Evolutionary conservation across 2,329 filamentous ascomycete genomes (phyloP).

Genomic region (Phaeosphaeriaceae sp.): DNA sequence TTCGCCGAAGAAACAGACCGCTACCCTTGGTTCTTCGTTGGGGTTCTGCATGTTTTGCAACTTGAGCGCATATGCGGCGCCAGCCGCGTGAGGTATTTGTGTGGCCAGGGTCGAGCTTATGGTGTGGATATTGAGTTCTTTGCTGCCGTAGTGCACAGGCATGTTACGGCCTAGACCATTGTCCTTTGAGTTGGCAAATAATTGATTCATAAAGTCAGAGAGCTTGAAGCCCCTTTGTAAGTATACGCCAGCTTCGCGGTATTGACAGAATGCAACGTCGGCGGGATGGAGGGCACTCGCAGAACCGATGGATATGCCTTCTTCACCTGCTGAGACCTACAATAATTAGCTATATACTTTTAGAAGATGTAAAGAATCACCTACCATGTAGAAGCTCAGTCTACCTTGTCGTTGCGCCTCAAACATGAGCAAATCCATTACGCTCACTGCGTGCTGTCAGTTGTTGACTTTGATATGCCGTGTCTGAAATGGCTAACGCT

Average conservation of each 20-base stretch:
- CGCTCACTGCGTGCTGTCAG: constrained; percentile 60
- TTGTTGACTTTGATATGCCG: not conserved
- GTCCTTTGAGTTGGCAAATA: constrained; percentile 88
- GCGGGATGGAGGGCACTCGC: constrained; percentile 81
- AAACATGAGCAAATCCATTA: constrained; percentile 98
- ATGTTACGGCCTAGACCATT: constrained; percentile 86
- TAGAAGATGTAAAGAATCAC: not conserved
- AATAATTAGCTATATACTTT: not conserved
- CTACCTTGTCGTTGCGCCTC: constrained; percentile 96
- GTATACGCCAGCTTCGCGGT: constrained; percentile 91
- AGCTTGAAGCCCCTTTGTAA: constrained; percentile 86
- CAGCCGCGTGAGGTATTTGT: constrained; percentile 86
- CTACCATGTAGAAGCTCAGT: constrained; percentile 94
- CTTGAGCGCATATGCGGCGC: constrained; percentile 87
- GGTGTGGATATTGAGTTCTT: constrained; percentile 83
- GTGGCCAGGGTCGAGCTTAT: constrained; percentile 86
- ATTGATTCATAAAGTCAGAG: constrained; percentile 91
- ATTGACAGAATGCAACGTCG: constrained; percentile 93
- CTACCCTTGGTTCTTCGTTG: constrained; percentile 65
- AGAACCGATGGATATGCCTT: constrained; percentile 89
- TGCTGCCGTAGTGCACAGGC: constrained; percentile 94
- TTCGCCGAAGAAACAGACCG: constrained; percentile 87
- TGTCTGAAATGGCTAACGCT: constrained; percentile 46
- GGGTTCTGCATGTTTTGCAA: constrained; percentile 77
- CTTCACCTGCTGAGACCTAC: constrained; percentile 81